Percentiles rank a stretch among this genome's conserved stretches.
Evolutionary conservation across 257 asterid species (phyloP).

Genomic region (Nemophila menziesii): DNA sequence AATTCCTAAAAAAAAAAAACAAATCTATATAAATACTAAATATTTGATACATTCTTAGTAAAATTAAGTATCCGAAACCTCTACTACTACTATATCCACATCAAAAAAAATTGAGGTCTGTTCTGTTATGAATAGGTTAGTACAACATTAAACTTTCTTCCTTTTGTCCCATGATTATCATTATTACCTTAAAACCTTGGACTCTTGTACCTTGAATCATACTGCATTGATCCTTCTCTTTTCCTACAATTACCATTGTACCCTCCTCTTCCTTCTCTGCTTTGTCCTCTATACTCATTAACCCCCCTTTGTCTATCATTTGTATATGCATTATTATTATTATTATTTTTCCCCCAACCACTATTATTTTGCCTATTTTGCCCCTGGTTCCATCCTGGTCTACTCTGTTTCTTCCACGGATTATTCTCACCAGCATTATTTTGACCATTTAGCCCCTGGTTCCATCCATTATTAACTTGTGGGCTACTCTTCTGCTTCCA

Average conservation of each 20-base stretch:
- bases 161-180: conserved; percentile 23
- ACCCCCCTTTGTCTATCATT: conserved; percentile 11
- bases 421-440: too few species aligned
- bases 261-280: conserved; percentile 27
- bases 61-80: not conserved
- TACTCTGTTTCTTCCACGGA: conserved; percentile 16
- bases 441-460: conserved; percentile 13
- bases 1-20: too few species aligned
- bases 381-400: conserved; percentile 16
- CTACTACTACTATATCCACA: not conserved
- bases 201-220: conserved; percentile 39
- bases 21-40: not conserved
- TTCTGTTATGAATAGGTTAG: not conserved
- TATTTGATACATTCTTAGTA: not conserved
- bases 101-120: not conserved
- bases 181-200: conserved; percentile 41
- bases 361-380: conserved; percentile 12
- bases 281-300: conserved; percentile 14
- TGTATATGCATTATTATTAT: conserved; percentile 7
- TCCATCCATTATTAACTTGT: conserved; percentile 17
- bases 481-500: conserved; percentile 19
- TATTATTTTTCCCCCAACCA: conserved; percentile 19
- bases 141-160: not conserved
- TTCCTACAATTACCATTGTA: conserved; percentile 44
- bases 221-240: conserved; percentile 58